phyloP scores from a whole-genome alignment of 2,329 filamentous ascomycete genomes.

The Tolypocladium paradoxum region DNA sequence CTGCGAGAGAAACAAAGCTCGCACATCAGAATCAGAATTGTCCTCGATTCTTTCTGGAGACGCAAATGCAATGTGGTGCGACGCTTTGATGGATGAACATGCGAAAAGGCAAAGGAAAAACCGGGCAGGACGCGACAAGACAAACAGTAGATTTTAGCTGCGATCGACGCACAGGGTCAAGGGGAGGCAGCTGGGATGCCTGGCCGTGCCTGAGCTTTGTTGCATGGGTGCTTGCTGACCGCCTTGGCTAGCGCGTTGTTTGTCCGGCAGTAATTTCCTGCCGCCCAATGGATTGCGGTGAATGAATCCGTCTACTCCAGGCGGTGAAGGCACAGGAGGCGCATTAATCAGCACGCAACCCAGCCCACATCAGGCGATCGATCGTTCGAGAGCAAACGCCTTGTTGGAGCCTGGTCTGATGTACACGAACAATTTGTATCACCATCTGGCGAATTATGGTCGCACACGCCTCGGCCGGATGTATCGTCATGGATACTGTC shows the following conservation, averaged over 20 bases:
- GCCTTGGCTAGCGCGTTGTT: background rate
- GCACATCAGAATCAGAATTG: background rate
- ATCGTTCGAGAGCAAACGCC: background rate
- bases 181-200: background rate
- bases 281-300: background rate
- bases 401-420: background rate
- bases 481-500: background rate
- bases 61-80: background rate
- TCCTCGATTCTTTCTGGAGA: background rate
- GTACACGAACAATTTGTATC: background rate
- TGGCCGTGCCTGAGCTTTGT: background rate
- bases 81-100: background rate
- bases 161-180: background rate
- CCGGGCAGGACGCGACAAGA: background rate
- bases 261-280: constrained; percentile 3
- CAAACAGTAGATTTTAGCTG: background rate
- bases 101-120: background rate
- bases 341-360: background rate
- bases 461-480: too few relatives aligned
- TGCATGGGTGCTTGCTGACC: background rate
- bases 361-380: background rate
- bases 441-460: background rate
- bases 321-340: background rate
- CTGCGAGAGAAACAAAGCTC: background rate
- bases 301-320: background rate